Base-by-base conservation (phyloP, 192 early-diverging fungal species). In the Coemansia sp. region DNA sequence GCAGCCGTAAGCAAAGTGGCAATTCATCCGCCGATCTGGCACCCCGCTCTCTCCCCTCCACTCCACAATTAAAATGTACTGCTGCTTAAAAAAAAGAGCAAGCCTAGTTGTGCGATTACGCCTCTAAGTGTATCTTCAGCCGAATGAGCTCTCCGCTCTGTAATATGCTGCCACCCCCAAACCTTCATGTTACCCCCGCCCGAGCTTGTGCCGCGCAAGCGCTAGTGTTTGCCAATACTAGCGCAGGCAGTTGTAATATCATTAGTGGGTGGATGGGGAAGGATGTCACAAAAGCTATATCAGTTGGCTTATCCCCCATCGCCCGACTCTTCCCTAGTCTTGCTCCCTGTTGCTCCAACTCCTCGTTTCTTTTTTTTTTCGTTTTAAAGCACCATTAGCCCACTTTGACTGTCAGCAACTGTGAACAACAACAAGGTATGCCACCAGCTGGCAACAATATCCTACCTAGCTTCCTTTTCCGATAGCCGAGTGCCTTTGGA, bases 1-100 rank as follows among this genome's bases (percentile, higher is more conserved):
- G 9, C 45, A 46, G 9, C 11, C 24, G 23, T 51, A 26, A 23
- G 20, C 48, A 51, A 51, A 51, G 48, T 51, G 48, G 48, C 48
- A 51, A 51, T 51, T 51, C 21, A 51, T 51, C 48, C 48, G 11
- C 48, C 48, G 48, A 51, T 51, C 48, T 51, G 48, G 48, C 24
- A 13, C 48, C 48, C 21, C 48, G 23, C 24, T 51, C 48, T 14
- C 48, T 26, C 24, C 21, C 24, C 48, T 26, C 24, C 48, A 14
- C 48, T 20, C 3, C 1, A 11, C 1, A 10, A 14, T 8, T 21
- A 21, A 9, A 51, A 13, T 51, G 20, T 46, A 45, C 43, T 50
- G 48, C 48, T 51, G 48, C 24, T 26, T 26, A 26, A 51, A 26
- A 23, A 51, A 26, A 51, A 26, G 48, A 51, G 48, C 48, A 10